phyloP scores from a whole-genome alignment of 2,329 filamentous ascomycete species.

The Sclerotinia glacialis region DNA sequence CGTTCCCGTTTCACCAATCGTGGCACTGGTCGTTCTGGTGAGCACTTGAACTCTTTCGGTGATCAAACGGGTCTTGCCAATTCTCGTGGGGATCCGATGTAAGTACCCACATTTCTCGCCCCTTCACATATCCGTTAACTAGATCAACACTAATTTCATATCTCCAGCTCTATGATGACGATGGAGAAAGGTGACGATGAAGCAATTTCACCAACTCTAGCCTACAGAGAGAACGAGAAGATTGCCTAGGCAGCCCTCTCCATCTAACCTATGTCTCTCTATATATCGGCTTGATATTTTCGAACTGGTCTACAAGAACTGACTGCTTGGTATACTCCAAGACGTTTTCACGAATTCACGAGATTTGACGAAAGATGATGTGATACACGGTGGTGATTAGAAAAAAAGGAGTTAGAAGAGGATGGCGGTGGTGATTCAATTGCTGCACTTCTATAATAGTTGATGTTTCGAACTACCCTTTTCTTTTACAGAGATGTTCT shows the following conservation, averaged over 20 bases:
- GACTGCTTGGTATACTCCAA: background rate
- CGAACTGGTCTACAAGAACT: slow-evolving; percentile 4
- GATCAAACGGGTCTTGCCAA: background rate
- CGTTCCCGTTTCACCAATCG: slow-evolving; percentile 7
- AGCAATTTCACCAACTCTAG: background rate
- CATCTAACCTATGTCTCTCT: background rate
- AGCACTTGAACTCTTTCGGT: background rate
- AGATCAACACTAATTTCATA: background rate
- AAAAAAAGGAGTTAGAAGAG: background rate
- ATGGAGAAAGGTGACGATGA: slow-evolving; percentile 16
- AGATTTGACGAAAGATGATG: background rate
- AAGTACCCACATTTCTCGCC: background rate
- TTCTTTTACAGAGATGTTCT: background rate
- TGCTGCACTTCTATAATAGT: background rate
- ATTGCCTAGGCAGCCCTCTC: background rate
- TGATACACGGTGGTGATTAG: slow-evolving; percentile 2
- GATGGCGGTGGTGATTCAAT: slow-evolving; percentile 1
- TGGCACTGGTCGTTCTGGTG: background rate
- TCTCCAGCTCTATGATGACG: slow-evolving; percentile 14
- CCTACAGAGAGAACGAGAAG: slow-evolving; percentile 10
- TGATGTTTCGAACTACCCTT: background rate
- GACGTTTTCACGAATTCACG: slow-evolving; percentile 1
- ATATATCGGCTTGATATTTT: background rate
- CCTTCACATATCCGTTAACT: background rate
- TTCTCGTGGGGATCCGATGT: slow-evolving; percentile 12